Base-by-base conservation (phyloP, 1,139 yeast genomes). In the Hansenula lynferdii region DNA sequence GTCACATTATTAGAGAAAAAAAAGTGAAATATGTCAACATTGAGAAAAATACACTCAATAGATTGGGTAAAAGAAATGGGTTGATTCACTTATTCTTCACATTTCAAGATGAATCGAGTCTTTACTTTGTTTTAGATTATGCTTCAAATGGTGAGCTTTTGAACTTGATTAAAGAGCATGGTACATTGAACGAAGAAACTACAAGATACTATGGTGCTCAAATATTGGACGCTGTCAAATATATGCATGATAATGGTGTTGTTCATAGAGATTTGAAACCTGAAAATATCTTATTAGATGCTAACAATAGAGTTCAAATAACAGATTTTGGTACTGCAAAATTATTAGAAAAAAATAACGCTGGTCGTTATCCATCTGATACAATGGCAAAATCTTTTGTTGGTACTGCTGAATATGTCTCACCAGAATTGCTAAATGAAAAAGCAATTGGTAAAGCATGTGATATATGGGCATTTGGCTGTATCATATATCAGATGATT, bases 251-350 rank as follows among this genome's bases (percentile, higher is more conserved):
- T 17, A 72, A 69, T 42, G 98, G 98, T 10, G 85, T 94, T 16
- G 79, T 92, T 34, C 99, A 92, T 59, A 75, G 99, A 46, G 99
- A 92, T 61, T 70, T 92, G 49, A 92, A 92, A 62, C 99, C 99
- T 0, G 99, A 92, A 55, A 92, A 92, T 56, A 81, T 84, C 28
- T 65, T 92, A 47, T 77, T 94, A 39, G 95, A 90, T 51, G 72
- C 73, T 44, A 80, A 85, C 42, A 80, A 85, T 78, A 80, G 85
- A 48, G 70, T 92, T 42, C 89, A 89, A 60, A 76, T 94, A 40
- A 92, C 98, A n/a, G 99, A 94, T 62, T 94, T 94, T 62, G 99
- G 99, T 20, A 94, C 98, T 1, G 98, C 98, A 2, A 90, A 89
- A 58, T 64, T 94, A 25, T 63, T 92, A 37, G 80, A 70, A 11